A percentile compares a stretch with the other conserved stretches of the same genome.
Evolutionary conservation across 805 yeast genomes (phyloP).

Genomic region (Candida arabinofermentans): DNA sequence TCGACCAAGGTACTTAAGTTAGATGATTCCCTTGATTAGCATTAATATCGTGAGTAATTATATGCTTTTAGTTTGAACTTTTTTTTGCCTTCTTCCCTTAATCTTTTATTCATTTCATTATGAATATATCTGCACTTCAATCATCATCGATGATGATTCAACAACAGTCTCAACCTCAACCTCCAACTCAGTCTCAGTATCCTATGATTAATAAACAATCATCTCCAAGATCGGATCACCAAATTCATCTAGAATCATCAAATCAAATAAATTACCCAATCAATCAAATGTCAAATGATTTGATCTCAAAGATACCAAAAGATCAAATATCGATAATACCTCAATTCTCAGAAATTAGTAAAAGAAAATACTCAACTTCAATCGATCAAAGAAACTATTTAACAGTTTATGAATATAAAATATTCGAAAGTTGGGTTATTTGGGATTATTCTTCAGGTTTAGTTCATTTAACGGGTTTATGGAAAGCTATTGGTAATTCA

Average conservation of each 20-base stretch:
- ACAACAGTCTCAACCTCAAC: background rate
- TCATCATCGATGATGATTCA: constrained; percentile 1
- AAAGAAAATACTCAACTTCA: constrained; percentile 63
- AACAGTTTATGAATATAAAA: constrained; percentile 67
- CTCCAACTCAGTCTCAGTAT: background rate
- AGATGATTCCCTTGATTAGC: no score
- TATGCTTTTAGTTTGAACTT: no score
- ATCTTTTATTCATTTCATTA: background rate
- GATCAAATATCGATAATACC: constrained; percentile 24
- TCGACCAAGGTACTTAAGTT: no score
- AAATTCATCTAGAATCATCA: constrained; percentile 1
- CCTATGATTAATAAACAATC: background rate
- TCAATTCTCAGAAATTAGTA: constrained; percentile 13
- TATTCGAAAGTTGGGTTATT: constrained; percentile 70
- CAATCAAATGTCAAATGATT: constrained; percentile 12
- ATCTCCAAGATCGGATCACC: background rate
- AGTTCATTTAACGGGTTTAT: constrained; percentile 83
- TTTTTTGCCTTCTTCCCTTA: background rate
- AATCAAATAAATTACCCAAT: constrained; percentile 25
- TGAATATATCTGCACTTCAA: background rate
- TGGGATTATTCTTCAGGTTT: constrained; percentile 86
- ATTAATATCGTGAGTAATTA: no score
- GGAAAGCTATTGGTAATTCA: constrained; percentile 69
- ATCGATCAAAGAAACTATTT: constrained; percentile 67
- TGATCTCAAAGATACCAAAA: constrained; percentile 12